phyloP scores from a whole-genome alignment of 2,329 filamentous ascomycete genomes.

The Fusarium scirpi region DNA sequence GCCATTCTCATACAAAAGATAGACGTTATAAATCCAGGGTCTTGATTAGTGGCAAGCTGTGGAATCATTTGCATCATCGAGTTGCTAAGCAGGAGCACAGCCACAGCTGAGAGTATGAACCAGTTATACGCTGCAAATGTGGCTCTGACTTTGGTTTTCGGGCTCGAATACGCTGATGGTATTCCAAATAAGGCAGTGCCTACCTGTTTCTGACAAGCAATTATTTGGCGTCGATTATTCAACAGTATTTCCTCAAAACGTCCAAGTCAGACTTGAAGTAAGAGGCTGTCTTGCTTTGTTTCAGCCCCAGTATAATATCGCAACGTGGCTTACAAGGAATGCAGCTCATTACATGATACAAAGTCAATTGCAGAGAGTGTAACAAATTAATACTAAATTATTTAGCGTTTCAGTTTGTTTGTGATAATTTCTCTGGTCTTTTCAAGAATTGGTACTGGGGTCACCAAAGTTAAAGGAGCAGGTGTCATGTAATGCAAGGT shows the following conservation, averaged over 20 bases:
- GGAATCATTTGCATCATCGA: conserved; percentile 48
- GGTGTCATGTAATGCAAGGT: background rate
- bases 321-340: conserved; percentile 2
- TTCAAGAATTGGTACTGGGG: background rate
- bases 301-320: background rate
- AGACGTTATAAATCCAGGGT: conserved; percentile 17
- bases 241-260: background rate
- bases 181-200: conserved; percentile 9
- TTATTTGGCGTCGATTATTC: background rate
- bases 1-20: conserved; percentile 1
- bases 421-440: background rate
- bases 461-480: background rate
- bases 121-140: conserved; percentile 9
- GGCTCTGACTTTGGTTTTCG: background rate
- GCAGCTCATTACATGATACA: background rate
- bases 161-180: conserved; percentile 13
- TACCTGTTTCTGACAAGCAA: background rate
- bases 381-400: background rate
- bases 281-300: background rate
- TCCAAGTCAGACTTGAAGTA: background rate
- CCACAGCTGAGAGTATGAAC: conserved; percentile 25
- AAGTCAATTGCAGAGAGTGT: background rate
- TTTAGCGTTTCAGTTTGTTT: background rate
- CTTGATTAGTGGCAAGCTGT: conserved; percentile 28
- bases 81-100: conserved; percentile 15